Base-by-base conservation (phyloP, 441 rosid genomes). In the Capsella rubella region DNA sequence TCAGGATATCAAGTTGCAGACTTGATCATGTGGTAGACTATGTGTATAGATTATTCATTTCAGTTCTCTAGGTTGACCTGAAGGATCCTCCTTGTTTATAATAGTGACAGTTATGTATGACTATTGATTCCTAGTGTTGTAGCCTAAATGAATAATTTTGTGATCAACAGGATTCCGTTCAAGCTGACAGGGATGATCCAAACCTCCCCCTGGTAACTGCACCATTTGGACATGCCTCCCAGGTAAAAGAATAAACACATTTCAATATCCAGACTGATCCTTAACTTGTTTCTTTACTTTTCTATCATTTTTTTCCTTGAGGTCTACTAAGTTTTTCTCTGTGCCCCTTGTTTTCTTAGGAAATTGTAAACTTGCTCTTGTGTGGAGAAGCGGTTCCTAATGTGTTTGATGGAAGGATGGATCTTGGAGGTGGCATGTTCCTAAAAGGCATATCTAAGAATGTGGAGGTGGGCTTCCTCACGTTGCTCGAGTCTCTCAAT, bases 201-300 rank as follows among this genome's bases (percentile, higher is more conserved):
- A 82, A 82, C 80, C 85, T 82, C 47, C 98, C 99, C 46, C 76
- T 95, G 40, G 99, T 95, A 57, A 95, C 99, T 42, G 97, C 93
- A 62, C 99, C 99, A 56, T 95, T 95, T 84, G 99, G 99, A 67
- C 98, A 95, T 87, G 98, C 99, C 13, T 95, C 99, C 8, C 99
- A 95, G 97, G 98, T 95, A 83, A 2, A 15, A 7, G 39, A 76
- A 62, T 57, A 3, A 56, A 51, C 52, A 64, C 53, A 31, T 58
- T 49, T 34, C 42, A 71, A 27, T 25, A 53, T 27, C 52, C 16
- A 27, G 59, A 27, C 39, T 27, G 45, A 28, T 66, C 11, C 67
- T 0, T 40, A 18, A 15, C 16, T 51, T 71, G 14, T 59, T 42
- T 52, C 27, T 14, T 15, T 29, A 65, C 34, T 28, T 60, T 67